Percentiles rank a stretch among this genome's conserved stretches.
Evolutionary conservation across 768 basidiomycete genomes (phyloP).

Genomic region (Boletus pseudo-olivaceus): DNA sequence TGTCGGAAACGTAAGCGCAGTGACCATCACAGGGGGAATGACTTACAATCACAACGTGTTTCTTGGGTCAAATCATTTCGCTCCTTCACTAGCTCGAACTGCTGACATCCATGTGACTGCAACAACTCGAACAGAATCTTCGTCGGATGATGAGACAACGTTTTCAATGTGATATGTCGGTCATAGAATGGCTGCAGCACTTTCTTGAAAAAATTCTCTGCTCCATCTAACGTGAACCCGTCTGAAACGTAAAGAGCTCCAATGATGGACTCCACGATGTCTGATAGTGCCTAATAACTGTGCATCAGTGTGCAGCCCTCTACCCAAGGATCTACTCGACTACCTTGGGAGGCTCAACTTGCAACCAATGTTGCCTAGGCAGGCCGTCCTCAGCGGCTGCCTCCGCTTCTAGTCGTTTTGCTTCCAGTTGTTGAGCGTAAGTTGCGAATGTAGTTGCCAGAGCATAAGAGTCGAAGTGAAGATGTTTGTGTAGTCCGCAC

Average conservation of each 20-base stretch:
- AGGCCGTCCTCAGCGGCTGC: slow-evolving; percentile 48
- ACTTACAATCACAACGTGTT: slow-evolving; percentile 53
- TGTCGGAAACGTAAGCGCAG: slow-evolving; percentile 14
- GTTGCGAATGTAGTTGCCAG: slow-evolving; percentile 48
- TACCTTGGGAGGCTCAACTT: slow-evolving; percentile 76
- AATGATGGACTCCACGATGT: slow-evolving; percentile 75
- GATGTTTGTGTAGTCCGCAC: slow-evolving; percentile 59
- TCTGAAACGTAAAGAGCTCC: slow-evolving; percentile 81
- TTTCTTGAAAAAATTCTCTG: slow-evolving; percentile 61
- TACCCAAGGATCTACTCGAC: slow-evolving; percentile 4
- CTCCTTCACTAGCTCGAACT: slow-evolving; percentile 58
- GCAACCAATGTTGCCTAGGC: slow-evolving; percentile 76
- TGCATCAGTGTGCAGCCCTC: slow-evolving; percentile 2
- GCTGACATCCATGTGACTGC: slow-evolving; percentile 67
- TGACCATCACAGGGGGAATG: slow-evolving; percentile 4
- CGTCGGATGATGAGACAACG: slow-evolving; percentile 73
- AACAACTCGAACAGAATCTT: slow-evolving; percentile 70
- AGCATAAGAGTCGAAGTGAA: slow-evolving; percentile 55
- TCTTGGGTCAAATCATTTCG: slow-evolving; percentile 32
- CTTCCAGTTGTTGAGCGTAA: slow-evolving; percentile 50
- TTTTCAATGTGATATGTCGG: slow-evolving; percentile 67
- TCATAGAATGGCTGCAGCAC: slow-evolving; percentile 77
- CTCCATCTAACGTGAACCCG: slow-evolving; percentile 57
- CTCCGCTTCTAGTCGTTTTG: slow-evolving; percentile 45
- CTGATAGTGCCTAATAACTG: slow-evolving; percentile 61